Conservation (phyloP, 495 filamentous ascomycete species). For the Clohesyomyces aquaticus region DNA sequence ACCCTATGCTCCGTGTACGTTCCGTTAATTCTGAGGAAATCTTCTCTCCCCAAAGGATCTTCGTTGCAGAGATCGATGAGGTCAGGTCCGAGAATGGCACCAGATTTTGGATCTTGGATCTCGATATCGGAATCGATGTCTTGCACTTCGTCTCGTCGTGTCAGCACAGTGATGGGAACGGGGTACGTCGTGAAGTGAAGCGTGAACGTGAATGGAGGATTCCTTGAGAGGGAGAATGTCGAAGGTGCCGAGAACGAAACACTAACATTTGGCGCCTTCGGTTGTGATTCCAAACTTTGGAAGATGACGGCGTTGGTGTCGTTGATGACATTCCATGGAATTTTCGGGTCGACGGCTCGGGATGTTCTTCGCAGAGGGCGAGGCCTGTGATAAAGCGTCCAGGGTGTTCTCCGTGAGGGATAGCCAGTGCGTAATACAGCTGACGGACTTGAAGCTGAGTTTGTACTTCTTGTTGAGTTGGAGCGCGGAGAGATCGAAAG, state of each 20-base stretch:
- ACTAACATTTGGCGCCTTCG: background rate
- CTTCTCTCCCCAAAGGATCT: background rate
- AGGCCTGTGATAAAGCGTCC: background rate
- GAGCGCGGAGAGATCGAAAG: background rate
- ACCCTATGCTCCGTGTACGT: background rate
- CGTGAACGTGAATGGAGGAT: background rate
- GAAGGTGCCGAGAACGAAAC: background rate
- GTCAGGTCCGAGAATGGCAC: background rate
- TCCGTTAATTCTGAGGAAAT: background rate
- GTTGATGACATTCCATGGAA: background rate
- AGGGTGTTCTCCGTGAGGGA: background rate
- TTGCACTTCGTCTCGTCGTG: background rate
- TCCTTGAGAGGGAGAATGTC: background rate
- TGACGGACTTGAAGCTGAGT: background rate
- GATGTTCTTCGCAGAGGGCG: background rate
- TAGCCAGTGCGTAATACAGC: background rate
- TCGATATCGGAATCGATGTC: background rate
- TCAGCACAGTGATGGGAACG: background rate
- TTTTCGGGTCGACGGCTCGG: background rate
- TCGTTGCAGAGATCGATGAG: background rate
- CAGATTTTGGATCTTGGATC: background rate
- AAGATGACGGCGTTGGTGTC: background rate
- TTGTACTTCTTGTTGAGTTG: background rate
- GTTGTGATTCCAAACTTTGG: background rate
- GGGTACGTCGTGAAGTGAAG: background rate